Evolutionary conservation across 352 stramenopile genomes (phyloP), one percentile per base, ranked within the genome.

Genomic region (Phytophthora cryptogea): DNA sequence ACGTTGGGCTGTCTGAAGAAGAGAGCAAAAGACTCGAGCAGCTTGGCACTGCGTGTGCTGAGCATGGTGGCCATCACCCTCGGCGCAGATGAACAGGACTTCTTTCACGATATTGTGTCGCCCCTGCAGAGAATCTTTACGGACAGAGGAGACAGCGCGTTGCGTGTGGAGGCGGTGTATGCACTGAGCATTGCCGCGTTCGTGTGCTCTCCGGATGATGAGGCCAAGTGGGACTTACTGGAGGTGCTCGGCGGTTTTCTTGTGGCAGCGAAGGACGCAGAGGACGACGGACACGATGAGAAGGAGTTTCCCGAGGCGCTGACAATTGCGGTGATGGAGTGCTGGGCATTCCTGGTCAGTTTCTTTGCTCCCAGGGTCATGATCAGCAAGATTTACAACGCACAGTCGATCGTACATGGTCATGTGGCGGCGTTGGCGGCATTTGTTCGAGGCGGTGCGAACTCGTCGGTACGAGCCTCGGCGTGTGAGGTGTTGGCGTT

Each of bases 401-500:
- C 52, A 5, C 66, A 83, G 36, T 74, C 70, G 5, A 74, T 77
- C 27, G 59, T 89, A 1, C 76, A 69, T 37, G 68, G 78, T 11
- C 80, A 89, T 57, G 71, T 85, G 11, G 74, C 66, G 1, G 75
- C 80, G 2, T 58, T 89, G 9, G 77, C 76, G 14, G 66, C 31
- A 8, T 86, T 86, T 58, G 76, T 85, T 26, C 75, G 76, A 37
- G 74, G 76, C 16, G 75, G 77, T 14, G 69, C 76, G 14, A 76
- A 81, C 40, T 47, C 63, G 10, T 58, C 55, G 0, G 72, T 86
- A 8, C 72, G 80, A 17, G 72, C 74, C 0, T 72, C 69, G 2
- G 75, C 77, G 3, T 86, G 80, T 39, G 77, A 89, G 44, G 80
- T 74, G 5, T 50, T 89, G 31, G 80, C 77, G n/a, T 46, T 89